phyloP scores from a whole-genome alignment of 2,329 filamentous ascomycete genomes.

The Diaporthe vexans region DNA sequence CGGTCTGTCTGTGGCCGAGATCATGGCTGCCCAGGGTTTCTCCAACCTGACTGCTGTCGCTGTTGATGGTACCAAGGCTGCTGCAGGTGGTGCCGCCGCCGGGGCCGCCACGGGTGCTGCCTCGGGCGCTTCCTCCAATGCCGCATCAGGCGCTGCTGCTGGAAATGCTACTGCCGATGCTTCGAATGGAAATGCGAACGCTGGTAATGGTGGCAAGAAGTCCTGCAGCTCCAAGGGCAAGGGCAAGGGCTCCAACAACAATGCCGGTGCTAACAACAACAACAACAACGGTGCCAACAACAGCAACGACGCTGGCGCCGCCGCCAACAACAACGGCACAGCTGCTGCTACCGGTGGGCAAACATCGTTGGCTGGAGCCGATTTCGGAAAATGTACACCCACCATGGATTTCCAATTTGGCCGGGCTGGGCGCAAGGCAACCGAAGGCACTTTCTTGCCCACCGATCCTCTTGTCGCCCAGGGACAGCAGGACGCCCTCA shows the following conservation, averaged over 20 bases:
- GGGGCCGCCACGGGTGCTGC: slow-evolving; percentile 1
- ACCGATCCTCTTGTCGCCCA: slow-evolving; percentile 66
- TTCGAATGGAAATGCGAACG: slow-evolving; percentile 22
- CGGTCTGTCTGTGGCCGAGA: slow-evolving; percentile 76
- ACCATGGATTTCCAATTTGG: slow-evolving; percentile 70
- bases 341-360: slow-evolving; percentile 42
- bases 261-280: neutral
- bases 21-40: slow-evolving; percentile 74
- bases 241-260: slow-evolving; percentile 29
- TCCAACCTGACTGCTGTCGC: slow-evolving; percentile 63
- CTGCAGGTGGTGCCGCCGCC: neutral
- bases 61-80: slow-evolving; percentile 49
- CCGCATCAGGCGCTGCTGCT: neutral
- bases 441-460: slow-evolving; percentile 72
- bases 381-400: slow-evolving; percentile 65
- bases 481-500: slow-evolving; percentile 53
- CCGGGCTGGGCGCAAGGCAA: slow-evolving; percentile 61
- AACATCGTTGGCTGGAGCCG: slow-evolving; percentile 51
- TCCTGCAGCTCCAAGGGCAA: slow-evolving; percentile 19
- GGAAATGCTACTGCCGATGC: slow-evolving; percentile 15
- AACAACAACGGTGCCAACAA: neutral
- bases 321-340: slow-evolving; percentile 44
- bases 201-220: slow-evolving; percentile 16
- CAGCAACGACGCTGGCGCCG: slow-evolving; percentile 41
- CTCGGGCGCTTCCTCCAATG: neutral